Percentiles rank a stretch among this genome's conserved stretches.
These are phyloP conservation scores for Cornus kousa DNA, from an alignment of 148 eudicot genomes.

Conservation along the genomic window DNA sequence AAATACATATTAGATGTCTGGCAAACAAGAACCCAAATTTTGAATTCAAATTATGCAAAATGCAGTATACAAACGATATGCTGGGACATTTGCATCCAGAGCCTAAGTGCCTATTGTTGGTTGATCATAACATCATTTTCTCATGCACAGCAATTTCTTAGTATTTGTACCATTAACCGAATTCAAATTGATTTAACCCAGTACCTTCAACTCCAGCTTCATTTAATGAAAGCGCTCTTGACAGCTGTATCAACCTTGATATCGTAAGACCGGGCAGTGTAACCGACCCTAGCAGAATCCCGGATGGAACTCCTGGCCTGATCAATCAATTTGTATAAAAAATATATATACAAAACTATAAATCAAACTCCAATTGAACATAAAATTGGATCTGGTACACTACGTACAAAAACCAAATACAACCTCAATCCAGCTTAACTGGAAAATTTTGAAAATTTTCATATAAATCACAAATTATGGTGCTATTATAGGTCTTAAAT, in stretches of 20 bases:
- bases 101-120: no score
- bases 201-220: constrained; percentile 57
- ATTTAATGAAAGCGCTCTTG: constrained; percentile 47
- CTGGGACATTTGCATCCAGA: no score
- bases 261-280: constrained; percentile 74
- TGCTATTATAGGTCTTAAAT: not conserved
- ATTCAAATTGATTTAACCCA: not conserved
- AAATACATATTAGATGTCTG: no score
- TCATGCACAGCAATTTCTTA: not conserved
- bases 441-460: no score
- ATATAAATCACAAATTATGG: not conserved
- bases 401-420: not conserved
- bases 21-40: not conserved
- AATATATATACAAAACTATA: not conserved
- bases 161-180: not conserved
- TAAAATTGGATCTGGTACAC: not conserved
- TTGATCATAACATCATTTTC: no score
- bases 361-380: not conserved
- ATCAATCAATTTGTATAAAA: not conserved
- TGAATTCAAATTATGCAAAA: no score
- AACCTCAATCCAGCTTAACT: not conserved
- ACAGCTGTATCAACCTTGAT: constrained; percentile 66
- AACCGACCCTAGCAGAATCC: constrained; percentile 74
- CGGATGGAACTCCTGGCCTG: constrained; percentile 85
- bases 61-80: no score